Base-by-base conservation (phyloP, 192 early-diverging fungal genomes). In the Endogone sp. region DNA sequence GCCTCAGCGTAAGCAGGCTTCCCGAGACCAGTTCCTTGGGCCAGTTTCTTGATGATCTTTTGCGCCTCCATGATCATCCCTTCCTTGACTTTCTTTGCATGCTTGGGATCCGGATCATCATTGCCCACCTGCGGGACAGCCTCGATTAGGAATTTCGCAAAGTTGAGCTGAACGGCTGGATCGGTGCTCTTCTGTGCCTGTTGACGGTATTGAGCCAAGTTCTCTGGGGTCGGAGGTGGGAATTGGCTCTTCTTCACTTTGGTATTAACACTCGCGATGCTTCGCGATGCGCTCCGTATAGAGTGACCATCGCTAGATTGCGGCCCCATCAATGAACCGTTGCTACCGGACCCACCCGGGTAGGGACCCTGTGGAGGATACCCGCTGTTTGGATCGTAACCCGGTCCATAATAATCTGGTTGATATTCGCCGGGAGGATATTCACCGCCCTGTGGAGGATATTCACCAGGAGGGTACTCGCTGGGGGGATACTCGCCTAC, bases 131-230 rank as follows among this genome's bases (percentile, higher is more conserved):
- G 79, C 57, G 88, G 85, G 2, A 91, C 91, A 4, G 90, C 86
- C 61, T 92, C 88, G 25, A 98, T 86, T 32, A 98, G 72, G 63
- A 93, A 93, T 70, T 92, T 91, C 44, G 91, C 97, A 82, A 96
- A 96, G 31, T 89, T 87, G 30, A 97, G 82, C 76, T 93, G 92
- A 26, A 86, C 82, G 3, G 73, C 79, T 8, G 89, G 90, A 81
- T 97, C 95, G 62, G 80, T 80, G 54, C 77, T 85, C 20, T 71
- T 71, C 75, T 80, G 86, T 20, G 79, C 83, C 11, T 83, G 73
- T 37, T 78, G 49, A 13, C 86, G 76, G 60, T 75, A 76, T 30
- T 66, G 57, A 27, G 71, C 73, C 27, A 84, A 66, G 32, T 74
- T 75, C 32, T 84, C 74, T 3, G 61, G 62, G 2, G 79, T 79